These are phyloP conservation scores for Mycena floridula DNA, from an alignment of 768 basidiomycete genomes.

Conservation along the genomic window DNA sequence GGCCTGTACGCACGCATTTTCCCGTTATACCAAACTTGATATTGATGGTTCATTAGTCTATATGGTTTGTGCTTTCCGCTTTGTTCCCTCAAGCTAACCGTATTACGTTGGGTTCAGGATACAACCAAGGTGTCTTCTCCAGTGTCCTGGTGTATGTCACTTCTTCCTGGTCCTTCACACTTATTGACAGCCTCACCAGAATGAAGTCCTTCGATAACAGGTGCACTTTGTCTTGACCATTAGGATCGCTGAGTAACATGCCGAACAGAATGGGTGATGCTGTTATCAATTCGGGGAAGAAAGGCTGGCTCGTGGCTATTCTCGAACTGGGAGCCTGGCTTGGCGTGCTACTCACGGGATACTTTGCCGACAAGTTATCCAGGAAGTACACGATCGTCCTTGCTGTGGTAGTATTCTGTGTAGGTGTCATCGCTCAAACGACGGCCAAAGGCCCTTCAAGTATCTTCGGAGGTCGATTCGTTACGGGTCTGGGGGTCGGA, in stretches of 20 bases:
- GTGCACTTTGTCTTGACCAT: constrained; percentile 5
- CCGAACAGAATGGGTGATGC: constrained; percentile 54
- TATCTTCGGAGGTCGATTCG: constrained; percentile 71
- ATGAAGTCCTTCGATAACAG: constrained; percentile 44
- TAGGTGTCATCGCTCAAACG: constrained; percentile 74
- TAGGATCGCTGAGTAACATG: too few species aligned
- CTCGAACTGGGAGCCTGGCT: constrained; percentile 74
- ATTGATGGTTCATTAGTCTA: constrained; percentile 32
- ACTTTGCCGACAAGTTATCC: constrained; percentile 65
- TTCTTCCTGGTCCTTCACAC: neutral
- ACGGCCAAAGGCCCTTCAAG: constrained; percentile 48
- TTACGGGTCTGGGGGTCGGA: constrained; percentile 79
- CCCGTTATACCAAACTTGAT: neutral
- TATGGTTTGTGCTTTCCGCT: constrained; percentile 41
- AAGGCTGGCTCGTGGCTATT: constrained; percentile 72
- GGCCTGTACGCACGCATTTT: constrained; percentile 42
- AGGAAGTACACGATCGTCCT: constrained; percentile 67
- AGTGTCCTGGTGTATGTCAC: constrained; percentile 54
- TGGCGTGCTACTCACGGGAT: constrained; percentile 61
- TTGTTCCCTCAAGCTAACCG: constrained; percentile 1
- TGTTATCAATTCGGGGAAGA: constrained; percentile 41
- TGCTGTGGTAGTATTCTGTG: constrained; percentile 56
- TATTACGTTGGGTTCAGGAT: constrained; percentile 32
- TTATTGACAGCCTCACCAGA: constrained; percentile 15
- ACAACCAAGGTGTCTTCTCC: constrained; percentile 77